Evolutionary conservation across 2,329 filamentous ascomycete genomes (phyloP), one percentile per base, ranked within the genome.

Genomic region (Claviceps africana): DNA sequence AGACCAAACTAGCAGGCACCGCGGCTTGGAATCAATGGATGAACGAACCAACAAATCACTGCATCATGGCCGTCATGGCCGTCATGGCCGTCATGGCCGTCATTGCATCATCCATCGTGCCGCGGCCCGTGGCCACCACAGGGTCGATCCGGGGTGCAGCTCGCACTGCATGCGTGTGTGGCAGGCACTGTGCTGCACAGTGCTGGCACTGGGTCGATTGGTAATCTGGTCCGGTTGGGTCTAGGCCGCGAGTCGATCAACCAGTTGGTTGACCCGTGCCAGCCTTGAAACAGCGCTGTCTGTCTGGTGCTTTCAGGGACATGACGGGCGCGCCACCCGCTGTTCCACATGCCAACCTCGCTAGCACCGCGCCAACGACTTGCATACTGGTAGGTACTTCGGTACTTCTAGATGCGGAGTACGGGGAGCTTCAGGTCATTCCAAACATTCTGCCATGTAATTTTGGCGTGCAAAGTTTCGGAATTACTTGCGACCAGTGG

Each of bases 11-110:
- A 1, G 35, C 5, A 15, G 35, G 17, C 19, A 21, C 4, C 10
- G 3, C n/a, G n/a, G n/a, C 52, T 54, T 54, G 51, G 54, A 57
- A 55, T 56, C 53, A 53, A 22, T 54, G 54, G 21, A 40, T 28
- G 17, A 37, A n/a, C 35, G 35, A 37, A 42, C 25, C 33, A 35
- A 35, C 15, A n/a, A n/a, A 37, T 37, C 35, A 37, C 35, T n/a
- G 15, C 35, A 35, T 35, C 33, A 35, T 35, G 1, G 33, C 25
- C 33, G 17, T 15, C 33, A 37, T 37, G 7, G 35, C 35, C n/a
- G n/a, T n/a, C n/a, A n/a, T n/a, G n/a, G n/a, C n/a, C 35, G 17
- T 35, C 33, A 35, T 35, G 1, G 33, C 25, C 33, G 17, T 15
- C 33, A 37, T 37, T n/a, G 35, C 35, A 37, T 37, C 35, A 37